phyloP scores from a whole-genome alignment of 768 basidiomycete genomes.

The Xanthoconium stramineum region DNA sequence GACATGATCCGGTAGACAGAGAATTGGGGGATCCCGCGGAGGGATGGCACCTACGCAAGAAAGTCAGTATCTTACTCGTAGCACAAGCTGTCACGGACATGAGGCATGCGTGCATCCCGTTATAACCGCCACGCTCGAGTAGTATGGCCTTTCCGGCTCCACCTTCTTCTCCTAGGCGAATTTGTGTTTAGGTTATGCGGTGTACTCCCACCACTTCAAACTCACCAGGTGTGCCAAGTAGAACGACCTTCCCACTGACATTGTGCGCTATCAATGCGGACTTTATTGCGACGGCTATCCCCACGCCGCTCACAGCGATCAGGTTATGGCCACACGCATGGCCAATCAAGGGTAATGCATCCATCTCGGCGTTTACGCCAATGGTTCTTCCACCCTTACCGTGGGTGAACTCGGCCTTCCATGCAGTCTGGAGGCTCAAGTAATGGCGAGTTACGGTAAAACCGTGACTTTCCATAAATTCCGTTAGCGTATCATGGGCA shows the following conservation, averaged over 20 bases:
- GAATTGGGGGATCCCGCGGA: constrained; percentile 51
- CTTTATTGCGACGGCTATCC: constrained; percentile 69
- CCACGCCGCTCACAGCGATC: constrained; percentile 76
- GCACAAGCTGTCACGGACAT: constrained; percentile 44
- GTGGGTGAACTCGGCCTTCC: constrained; percentile 68
- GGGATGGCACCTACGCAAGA: constrained; percentile 65
- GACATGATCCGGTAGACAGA: constrained; percentile 49
- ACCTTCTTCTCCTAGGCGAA: constrained; percentile 63
- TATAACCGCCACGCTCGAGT: constrained; percentile 72
- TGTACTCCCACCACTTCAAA: background rate
- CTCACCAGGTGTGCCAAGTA: constrained; percentile 75
- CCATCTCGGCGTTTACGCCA: constrained; percentile 81
- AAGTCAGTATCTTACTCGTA: constrained; percentile 15
- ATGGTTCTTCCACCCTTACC: constrained; percentile 60
- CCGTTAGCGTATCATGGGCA: constrained; percentile 67
- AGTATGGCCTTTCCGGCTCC: constrained; percentile 77
- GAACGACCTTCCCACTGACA: constrained; percentile 63
- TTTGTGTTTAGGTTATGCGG: background rate
- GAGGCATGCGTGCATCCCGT: constrained; percentile 76
- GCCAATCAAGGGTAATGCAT: constrained; percentile 51
- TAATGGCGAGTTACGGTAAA: constrained; percentile 73
- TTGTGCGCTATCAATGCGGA: constrained; percentile 61
- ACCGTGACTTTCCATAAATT: constrained; percentile 64
- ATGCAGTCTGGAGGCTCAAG: constrained; percentile 70
- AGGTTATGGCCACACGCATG: constrained; percentile 82